phyloP scores from a whole-genome alignment of 305 asterid species.

The Coffea humblotiana region DNA sequence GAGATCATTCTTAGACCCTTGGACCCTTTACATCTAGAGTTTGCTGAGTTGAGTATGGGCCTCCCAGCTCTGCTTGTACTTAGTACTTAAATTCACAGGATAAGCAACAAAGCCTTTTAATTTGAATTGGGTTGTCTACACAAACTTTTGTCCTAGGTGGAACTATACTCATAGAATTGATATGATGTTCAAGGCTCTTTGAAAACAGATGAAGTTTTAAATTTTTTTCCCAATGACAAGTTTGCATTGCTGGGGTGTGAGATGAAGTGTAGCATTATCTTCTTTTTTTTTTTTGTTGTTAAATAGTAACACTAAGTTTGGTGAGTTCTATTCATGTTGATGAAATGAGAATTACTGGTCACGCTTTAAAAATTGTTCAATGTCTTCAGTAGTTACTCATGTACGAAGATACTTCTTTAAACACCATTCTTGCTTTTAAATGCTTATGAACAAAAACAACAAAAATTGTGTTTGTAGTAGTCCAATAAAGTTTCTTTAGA shows the following conservation, averaged over 20 bases:
- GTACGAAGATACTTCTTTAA: neutral
- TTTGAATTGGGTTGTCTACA: neutral
- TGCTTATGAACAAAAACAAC: neutral
- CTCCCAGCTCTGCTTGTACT: neutral
- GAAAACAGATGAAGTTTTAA: neutral
- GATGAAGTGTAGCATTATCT: neutral
- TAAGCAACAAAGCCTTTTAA: neutral
- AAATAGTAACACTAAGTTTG: neutral
- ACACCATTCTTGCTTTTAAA: neutral
- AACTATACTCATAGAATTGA: neutral
- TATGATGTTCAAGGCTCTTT: neutral
- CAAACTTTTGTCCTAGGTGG: neutral
- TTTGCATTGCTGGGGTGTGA: neutral
- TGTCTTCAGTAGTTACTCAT: neutral
- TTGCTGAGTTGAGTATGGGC: neutral
- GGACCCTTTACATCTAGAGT: neutral
- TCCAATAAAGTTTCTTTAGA: constrained; percentile 6
- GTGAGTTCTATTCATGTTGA: neutral
- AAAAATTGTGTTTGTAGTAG: neutral
- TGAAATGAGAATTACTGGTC: neutral
- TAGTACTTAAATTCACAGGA: neutral
- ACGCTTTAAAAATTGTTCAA: neutral
- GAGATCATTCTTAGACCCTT: neutral
- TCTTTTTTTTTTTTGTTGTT: no score
- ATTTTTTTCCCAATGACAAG: no score